Conservation (phyloP, 2,329 filamentous ascomycete species). For the Sporothrix pallida region DNA sequence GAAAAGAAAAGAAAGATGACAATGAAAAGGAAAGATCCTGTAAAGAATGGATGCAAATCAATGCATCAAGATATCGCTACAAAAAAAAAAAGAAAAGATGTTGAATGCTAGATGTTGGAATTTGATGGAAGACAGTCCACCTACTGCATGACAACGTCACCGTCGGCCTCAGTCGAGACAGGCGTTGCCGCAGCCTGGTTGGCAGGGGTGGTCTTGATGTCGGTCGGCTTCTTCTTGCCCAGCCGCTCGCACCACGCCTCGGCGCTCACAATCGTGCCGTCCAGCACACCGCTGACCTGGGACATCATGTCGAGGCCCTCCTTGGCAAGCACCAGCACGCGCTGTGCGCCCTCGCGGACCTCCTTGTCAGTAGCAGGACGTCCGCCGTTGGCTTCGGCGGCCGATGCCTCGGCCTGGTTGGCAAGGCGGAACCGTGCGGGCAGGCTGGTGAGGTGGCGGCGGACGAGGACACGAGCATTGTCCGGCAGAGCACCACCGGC, state of each 20-base stretch:
- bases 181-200: background rate
- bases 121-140: background rate
- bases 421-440: constrained; percentile 79
- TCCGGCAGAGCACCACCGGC: constrained; percentile 90
- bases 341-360: constrained; percentile 67
- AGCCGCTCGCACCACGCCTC: constrained; percentile 89
- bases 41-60: background rate
- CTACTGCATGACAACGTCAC: constrained; percentile 29
- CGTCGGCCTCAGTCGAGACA: background rate
- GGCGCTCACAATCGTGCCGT: constrained; percentile 86
- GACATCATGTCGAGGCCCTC: constrained; percentile 94
- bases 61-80: background rate
- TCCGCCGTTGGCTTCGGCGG: constrained; percentile 32
- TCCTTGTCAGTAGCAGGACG: constrained; percentile 43
- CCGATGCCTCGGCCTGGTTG: constrained; percentile 49
- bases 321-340: constrained; percentile 82
- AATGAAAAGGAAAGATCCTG: background rate
- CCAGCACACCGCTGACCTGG: constrained; percentile 85
- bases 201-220: background rate
- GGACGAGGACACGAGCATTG: constrained; percentile 83
- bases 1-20: background rate
- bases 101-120: background rate
- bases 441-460: constrained; percentile 80
- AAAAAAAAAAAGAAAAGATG: background rate
- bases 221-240: constrained; percentile 55